Evolutionary conservation across 805 yeast species (phyloP), one percentile per base, ranked within the genome.

Genomic region (Metschnikowia arizonensis): DNA sequence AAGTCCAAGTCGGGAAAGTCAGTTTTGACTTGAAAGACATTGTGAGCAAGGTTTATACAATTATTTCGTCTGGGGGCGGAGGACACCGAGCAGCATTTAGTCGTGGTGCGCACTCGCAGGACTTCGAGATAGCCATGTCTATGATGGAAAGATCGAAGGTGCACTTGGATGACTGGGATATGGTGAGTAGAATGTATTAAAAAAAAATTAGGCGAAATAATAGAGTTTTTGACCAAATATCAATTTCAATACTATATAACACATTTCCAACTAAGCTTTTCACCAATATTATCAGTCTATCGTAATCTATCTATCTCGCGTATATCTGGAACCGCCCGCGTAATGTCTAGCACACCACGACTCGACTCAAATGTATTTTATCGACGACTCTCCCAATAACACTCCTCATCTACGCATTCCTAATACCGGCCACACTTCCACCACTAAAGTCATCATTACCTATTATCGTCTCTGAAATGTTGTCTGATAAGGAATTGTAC

Each of bases 401-500:
- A 36, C 42, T 19, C 34, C 18, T 35, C 33, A 18, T n/a, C 40
- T 23, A 39, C 42, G 42, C 42, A 39, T 39, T 39, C 34, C 33
- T 17, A 15, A 19, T 30, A 19, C 34, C 21, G 42, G 42, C 28
- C 34, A 30, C 33, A 38, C 21, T 21, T 39, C 34, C 35, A 30
- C 35, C 35, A 39, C 40, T 2, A 30, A 30, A 39, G 31, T 30
- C 43, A 28, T 17, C 30, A 7, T 23, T 10, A 31, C 31, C 30
- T 17, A 24, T 29, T 29, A 9, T 19, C 33, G n/a, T 14, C 29
- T 26, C 32, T 5, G 35, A 29, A 34, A 66, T 68, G 70, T 66
- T 71, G 56, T 63, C 72, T 28, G 69, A 65, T 57, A 59, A 68
- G 59, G 74, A 63, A 58, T 61, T 68, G 70, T 81, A 67, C 64